These are phyloP conservation scores for Pichia cactophila DNA, from an alignment of 1,139 yeast genomes.

Conservation along the genomic window DNA sequence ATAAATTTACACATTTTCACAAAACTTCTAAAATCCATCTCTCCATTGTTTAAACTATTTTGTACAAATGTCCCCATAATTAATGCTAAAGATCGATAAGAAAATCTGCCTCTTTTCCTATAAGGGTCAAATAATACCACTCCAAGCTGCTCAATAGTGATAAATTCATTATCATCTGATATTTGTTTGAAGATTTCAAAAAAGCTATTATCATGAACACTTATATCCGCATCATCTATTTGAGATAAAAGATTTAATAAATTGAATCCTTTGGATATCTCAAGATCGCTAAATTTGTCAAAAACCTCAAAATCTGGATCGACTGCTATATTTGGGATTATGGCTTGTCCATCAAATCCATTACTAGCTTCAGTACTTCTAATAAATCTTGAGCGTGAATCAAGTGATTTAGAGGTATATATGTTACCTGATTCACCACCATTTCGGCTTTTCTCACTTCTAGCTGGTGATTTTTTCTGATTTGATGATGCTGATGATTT, in stretches of 20 bases:
- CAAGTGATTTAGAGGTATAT: slow-evolving; percentile 3
- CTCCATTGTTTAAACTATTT: slow-evolving; percentile 2
- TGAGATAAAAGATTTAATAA: slow-evolving; percentile 13
- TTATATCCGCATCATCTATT: slow-evolving; percentile 14
- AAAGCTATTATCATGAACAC: slow-evolving; percentile 20
- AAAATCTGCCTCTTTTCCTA: slow-evolving; percentile 6
- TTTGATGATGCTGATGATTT: background rate
- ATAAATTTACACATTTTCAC: slow-evolving; percentile 23
- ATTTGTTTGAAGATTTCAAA: slow-evolving; percentile 14
- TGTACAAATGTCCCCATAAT: slow-evolving; percentile 18
- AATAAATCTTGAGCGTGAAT: background rate
- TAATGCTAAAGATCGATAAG: slow-evolving; percentile 7
- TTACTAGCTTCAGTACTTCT: background rate
- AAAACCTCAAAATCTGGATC: slow-evolving; percentile 7
- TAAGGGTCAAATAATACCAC: slow-evolving; percentile 13
- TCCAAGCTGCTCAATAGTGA: slow-evolving; percentile 11
- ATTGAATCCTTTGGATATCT: slow-evolving; percentile 2
- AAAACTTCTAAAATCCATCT: slow-evolving; percentile 23
- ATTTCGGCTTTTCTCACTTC: no score
- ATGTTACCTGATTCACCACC: background rate
- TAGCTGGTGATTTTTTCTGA: background rate
- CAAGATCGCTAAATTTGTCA: slow-evolving; percentile 1
- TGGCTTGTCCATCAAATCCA: slow-evolving; percentile 4
- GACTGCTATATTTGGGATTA: slow-evolving; percentile 12
- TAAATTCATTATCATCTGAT: slow-evolving; percentile 10